These are phyloP conservation scores for Clonostachys byssicola DNA, from an alignment of 2,329 filamentous ascomycete genomes.

Conservation along the genomic window DNA sequence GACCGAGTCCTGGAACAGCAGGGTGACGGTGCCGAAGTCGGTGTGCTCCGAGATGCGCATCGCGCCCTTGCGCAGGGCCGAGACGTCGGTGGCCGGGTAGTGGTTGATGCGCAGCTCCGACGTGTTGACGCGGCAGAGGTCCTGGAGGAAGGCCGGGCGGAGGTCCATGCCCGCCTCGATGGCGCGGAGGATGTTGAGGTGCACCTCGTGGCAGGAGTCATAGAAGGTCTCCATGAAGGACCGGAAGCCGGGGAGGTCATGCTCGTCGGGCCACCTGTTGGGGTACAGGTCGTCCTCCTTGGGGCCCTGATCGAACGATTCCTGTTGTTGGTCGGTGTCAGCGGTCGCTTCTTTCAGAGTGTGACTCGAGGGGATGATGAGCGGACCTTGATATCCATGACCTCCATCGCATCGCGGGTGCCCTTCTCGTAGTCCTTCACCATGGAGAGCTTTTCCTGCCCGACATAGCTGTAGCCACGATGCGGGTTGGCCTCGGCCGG, in stretches of 20 bases:
- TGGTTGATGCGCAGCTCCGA: slow-evolving; percentile 1
- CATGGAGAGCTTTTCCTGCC: slow-evolving; percentile 21
- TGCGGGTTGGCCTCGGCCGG: slow-evolving; percentile 19
- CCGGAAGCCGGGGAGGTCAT: not conserved
- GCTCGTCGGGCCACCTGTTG: not conserved
- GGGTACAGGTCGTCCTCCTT: not conserved
- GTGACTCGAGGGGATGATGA: not conserved
- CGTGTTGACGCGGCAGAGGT: not conserved
- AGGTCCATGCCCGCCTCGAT: not conserved
- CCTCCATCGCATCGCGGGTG: slow-evolving; percentile 45
- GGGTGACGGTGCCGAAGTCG: slow-evolving; percentile 23
- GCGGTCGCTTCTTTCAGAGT: not conserved
- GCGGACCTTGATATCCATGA: slow-evolving; percentile 34
- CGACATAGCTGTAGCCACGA: slow-evolving; percentile 20
- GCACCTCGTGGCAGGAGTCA: not conserved
- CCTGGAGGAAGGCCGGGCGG: not conserved
- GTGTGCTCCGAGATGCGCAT: slow-evolving; percentile 22
- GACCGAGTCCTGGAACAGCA: slow-evolving; percentile 13
- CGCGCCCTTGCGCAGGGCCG: slow-evolving; percentile 14
- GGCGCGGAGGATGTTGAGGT: slow-evolving; percentile 1
- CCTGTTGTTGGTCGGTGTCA: not conserved
- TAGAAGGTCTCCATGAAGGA: slow-evolving; percentile 1
- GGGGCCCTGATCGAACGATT: not conserved
- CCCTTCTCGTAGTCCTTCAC: slow-evolving; percentile 22
- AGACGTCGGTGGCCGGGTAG: slow-evolving; percentile 5